A percentile compares a stretch with the other conserved stretches of the same genome.
Evolutionary conservation across 73 alveolate species (phyloP).

Genomic region (Stentor roeselii): DNA sequence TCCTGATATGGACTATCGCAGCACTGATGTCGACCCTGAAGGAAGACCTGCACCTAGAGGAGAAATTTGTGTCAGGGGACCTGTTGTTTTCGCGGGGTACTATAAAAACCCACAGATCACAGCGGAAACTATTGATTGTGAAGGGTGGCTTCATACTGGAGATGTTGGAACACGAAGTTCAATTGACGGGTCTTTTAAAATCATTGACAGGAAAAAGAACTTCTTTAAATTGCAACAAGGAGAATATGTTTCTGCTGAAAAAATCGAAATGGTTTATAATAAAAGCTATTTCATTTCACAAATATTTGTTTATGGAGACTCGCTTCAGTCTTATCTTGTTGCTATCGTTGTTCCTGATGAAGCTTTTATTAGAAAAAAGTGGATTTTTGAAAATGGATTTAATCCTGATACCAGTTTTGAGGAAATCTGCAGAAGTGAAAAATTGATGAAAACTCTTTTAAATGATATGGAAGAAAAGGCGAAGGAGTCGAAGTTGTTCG

Average conservation of each 20-base stretch:
- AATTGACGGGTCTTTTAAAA: conserved; percentile 59
- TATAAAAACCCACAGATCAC: conserved; percentile 73
- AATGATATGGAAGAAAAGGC: neutral
- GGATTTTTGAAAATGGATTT: neutral
- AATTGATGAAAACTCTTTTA: neutral
- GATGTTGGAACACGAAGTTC: conserved; percentile 78
- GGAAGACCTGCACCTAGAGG: conserved; percentile 91
- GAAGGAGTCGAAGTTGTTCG: conserved; percentile 16
- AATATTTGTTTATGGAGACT: conserved; percentile 93
- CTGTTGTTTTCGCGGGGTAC: conserved; percentile 72
- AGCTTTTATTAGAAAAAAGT: conserved; percentile 48
- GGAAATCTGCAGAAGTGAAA: neutral
- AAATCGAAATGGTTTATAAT: conserved; percentile 75
- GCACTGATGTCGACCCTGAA: conserved; percentile 64
- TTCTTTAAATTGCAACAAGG: conserved; percentile 94
- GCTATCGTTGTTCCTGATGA: conserved; percentile 86
- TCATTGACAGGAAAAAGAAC: conserved; percentile 91
- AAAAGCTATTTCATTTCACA: conserved; percentile 73
- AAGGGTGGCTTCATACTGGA: conserved; percentile 97
- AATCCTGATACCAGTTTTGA: neutral
- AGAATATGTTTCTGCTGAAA: conserved; percentile 97
- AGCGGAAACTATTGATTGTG: conserved; percentile 67
- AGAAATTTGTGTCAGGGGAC: conserved; percentile 86
- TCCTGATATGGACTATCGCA: conserved; percentile 79
- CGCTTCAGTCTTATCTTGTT: conserved; percentile 75